Evolutionary conservation across 106 monocot genomes (phyloP).

Genomic region (Acorus gramineus): DNA sequence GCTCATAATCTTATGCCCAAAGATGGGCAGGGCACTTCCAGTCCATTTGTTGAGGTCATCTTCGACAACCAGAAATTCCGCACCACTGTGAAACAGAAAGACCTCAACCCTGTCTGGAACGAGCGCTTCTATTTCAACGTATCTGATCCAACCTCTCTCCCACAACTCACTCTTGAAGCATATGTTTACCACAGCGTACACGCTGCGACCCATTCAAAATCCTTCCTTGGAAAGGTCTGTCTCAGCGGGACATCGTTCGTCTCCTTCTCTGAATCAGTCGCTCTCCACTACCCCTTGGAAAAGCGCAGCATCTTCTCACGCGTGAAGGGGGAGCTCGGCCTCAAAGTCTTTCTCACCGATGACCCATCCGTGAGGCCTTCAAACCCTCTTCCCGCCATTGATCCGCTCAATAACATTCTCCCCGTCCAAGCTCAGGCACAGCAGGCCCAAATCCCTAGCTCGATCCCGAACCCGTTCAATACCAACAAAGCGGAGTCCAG

Average conservation of each 20-base stretch:
- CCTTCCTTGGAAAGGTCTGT: constrained; percentile 58
- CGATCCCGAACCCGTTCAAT: constrained; percentile 2
- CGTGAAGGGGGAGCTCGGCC: constrained; percentile 62
- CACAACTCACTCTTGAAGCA: constrained; percentile 50
- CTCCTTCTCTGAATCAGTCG: constrained; percentile 51
- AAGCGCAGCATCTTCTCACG: constrained; percentile 69
- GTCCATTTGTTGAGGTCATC: constrained; percentile 50
- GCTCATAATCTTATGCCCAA: constrained; percentile 76
- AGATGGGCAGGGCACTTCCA: constrained; percentile 67
- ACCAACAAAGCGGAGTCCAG: constrained; percentile 23
- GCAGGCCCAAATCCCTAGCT: constrained; percentile 11
- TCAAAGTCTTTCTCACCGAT: constrained; percentile 67
- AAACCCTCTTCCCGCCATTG: constrained; percentile 41
- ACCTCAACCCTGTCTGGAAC: constrained; percentile 70
- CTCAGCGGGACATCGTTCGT: constrained; percentile 64
- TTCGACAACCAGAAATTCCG: constrained; percentile 73
- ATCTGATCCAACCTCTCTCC: constrained; percentile 50
- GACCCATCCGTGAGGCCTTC: constrained; percentile 69
- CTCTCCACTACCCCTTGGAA: constrained; percentile 58
- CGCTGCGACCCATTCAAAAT: constrained; percentile 18
- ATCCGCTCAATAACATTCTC: constrained; percentile 24
- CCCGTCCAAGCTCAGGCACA: constrained; percentile 14
- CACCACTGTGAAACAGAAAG: constrained; percentile 58
- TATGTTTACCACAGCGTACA: constrained; percentile 47
- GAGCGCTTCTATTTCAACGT: constrained; percentile 64